Percentiles rank a stretch among this genome's conserved stretches.
Evolutionary conservation across 257 asterid genomes (phyloP).

Genomic region (Fraxinus cuspidata): DNA sequence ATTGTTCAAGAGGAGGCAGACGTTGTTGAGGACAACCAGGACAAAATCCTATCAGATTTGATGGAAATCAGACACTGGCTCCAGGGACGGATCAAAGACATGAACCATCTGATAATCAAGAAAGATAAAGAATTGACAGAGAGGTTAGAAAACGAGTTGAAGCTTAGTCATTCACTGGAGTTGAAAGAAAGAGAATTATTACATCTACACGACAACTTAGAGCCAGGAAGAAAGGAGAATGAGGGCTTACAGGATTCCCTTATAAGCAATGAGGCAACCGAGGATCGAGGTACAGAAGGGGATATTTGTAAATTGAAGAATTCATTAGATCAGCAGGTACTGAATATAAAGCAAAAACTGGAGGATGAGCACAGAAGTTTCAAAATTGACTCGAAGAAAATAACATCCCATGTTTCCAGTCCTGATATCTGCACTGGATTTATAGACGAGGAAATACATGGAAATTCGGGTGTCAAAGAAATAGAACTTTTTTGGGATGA

Average conservation of each 20-base stretch:
- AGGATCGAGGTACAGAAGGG: conserved; percentile 25
- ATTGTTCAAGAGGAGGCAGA: conserved; percentile 63
- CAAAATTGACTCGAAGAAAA: conserved; percentile 25
- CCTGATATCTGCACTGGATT: conserved; percentile 38
- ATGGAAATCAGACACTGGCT: conserved; percentile 63
- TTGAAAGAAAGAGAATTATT: conserved; percentile 50
- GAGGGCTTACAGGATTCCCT: conserved; percentile 25
- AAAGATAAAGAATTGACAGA: conserved; percentile 60
- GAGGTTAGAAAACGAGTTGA: conserved; percentile 52
- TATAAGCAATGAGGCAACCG: background rate
- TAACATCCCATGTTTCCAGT: conserved; percentile 40
- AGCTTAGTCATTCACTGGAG: conserved; percentile 50
- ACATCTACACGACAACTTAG: conserved; percentile 30
- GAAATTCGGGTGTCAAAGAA: conserved; percentile 19
- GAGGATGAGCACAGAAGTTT: conserved; percentile 48
- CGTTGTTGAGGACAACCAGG: conserved; percentile 44
- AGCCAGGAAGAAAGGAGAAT: conserved; percentile 29
- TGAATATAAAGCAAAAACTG: conserved; percentile 53
- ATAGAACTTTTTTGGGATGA: conserved; percentile 18
- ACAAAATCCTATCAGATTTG: conserved; percentile 55
- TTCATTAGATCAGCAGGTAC: conserved; percentile 56
- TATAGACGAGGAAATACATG: conserved; percentile 30
- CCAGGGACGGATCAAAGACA: conserved; percentile 51
- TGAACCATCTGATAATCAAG: conserved; percentile 42
- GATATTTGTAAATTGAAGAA: conserved; percentile 41